Evolutionary conservation across 352 stramenopile genomes (phyloP).

Genomic region (Phytophthora syringae): DNA sequence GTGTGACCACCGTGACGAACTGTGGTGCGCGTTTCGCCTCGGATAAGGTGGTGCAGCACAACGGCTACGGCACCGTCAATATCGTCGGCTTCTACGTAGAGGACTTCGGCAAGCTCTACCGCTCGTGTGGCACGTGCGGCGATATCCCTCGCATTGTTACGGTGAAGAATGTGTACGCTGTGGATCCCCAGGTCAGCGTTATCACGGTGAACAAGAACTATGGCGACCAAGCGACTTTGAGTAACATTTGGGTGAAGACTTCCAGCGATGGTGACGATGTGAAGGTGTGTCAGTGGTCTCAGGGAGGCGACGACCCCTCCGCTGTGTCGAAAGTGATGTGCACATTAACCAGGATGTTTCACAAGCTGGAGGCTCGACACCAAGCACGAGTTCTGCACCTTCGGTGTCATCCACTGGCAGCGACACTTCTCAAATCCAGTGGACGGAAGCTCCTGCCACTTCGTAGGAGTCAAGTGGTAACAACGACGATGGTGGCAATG

Average conservation of each 20-base stretch:
- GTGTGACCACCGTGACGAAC: slow-evolving; percentile 34
- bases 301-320: slow-evolving; percentile 21
- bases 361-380: slow-evolving; percentile 9
- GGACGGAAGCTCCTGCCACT: not conserved
- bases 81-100: too few relatives aligned
- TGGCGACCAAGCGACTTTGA: slow-evolving; percentile 43
- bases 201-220: too few relatives aligned
- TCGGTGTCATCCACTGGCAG: slow-evolving; percentile 2
- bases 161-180: slow-evolving; percentile 44
- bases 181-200: slow-evolving; percentile 40
- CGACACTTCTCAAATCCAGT: slow-evolving; percentile 9
- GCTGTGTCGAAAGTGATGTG: slow-evolving; percentile 15
- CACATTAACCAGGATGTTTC: slow-evolving; percentile 15
- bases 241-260: slow-evolving; percentile 36
- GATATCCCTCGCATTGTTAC: slow-evolving; percentile 33
- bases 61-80: too few relatives aligned
- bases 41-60: slow-evolving; percentile 43
- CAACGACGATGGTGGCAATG: not conserved
- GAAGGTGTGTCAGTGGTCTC: slow-evolving; percentile 35
- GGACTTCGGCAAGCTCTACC: too few relatives aligned
- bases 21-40: slow-evolving; percentile 41
- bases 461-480: slow-evolving; percentile 4
- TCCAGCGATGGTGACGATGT: slow-evolving; percentile 9
- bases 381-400: not conserved
- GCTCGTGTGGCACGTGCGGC: too few relatives aligned